Conservation (phyloP, 2,329 filamentous ascomycete species). For the Chrysosporium keratinophilum region DNA sequence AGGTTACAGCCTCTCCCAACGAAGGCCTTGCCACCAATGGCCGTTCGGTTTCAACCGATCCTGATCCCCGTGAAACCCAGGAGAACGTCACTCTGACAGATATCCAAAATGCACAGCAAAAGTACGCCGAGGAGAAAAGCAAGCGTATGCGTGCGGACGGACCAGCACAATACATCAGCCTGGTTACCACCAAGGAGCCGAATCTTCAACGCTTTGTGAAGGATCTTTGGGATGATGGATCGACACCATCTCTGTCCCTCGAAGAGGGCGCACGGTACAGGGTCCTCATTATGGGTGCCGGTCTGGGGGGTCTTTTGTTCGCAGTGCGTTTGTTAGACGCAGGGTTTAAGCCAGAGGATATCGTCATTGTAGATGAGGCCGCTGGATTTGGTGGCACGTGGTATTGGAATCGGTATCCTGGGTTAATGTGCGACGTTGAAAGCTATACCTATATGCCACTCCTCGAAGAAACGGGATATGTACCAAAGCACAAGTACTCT, state of each 20-base stretch:
- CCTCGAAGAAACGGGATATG: constrained; percentile 40
- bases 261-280: constrained; percentile 7
- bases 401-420: constrained; percentile 43
- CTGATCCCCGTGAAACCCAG: too few relatives aligned
- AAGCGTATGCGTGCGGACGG: constrained; percentile 12
- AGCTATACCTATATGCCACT: constrained; percentile 50
- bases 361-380: constrained; percentile 29
- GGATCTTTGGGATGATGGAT: constrained; percentile 35
- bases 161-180: neutral
- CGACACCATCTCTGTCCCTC: constrained; percentile 49
- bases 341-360: constrained; percentile 26
- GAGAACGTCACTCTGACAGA: neutral
- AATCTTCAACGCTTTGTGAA: constrained; percentile 30
- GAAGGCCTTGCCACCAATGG: neutral
- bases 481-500: constrained; percentile 37
- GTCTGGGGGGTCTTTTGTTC: constrained; percentile 34
- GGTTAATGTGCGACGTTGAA: constrained; percentile 48
- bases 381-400: constrained; percentile 41
- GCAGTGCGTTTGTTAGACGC: constrained; percentile 31
- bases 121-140: constrained; percentile 6
- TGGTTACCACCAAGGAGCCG: constrained; percentile 15
- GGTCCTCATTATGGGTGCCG: constrained; percentile 35
- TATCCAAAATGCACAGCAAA: neutral
- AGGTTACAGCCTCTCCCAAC: neutral
- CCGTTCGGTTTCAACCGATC: neutral